A percentile compares a stretch with the other conserved stretches of the same genome.
Conservation (phyloP, 2,329 filamentous ascomycete species). For the Microsporum canis region DNA sequence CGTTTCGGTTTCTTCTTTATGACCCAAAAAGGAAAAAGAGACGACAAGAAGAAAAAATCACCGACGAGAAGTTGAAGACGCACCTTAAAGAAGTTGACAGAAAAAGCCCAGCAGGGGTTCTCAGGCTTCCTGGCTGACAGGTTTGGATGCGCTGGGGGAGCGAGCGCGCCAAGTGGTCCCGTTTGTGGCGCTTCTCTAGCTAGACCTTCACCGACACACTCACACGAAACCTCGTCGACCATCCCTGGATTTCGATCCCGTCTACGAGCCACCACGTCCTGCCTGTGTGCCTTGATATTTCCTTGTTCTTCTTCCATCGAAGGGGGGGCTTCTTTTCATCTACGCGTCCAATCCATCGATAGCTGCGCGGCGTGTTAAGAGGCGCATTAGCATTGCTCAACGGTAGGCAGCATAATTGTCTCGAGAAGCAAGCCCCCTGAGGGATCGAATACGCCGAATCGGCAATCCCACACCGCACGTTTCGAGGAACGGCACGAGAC, state of each 20-base stretch:
- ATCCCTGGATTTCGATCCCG: slow-evolving; percentile 1
- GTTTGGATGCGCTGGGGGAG: neutral
- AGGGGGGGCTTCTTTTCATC: neutral
- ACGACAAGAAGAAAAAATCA: neutral
- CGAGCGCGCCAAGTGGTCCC: neutral
- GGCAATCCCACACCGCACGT: neutral
- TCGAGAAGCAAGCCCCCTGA: neutral
- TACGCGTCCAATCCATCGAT: neutral
- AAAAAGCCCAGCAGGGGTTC: neutral
- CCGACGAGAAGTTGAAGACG: neutral
- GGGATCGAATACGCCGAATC: neutral
- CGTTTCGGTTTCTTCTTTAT: neutral
- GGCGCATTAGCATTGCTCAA: neutral
- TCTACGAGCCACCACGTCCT: neutral
- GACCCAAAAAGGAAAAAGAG: neutral
- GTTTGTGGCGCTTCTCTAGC: neutral
- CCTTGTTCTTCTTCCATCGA: neutral
- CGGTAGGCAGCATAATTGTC: neutral
- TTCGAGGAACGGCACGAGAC: neutral
- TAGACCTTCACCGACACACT: neutral
- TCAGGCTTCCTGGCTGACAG: neutral
- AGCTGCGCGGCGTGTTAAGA: neutral
- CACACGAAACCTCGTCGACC: neutral
- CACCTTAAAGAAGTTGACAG: no score
- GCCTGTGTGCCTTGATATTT: neutral